Conservation (phyloP, 352 stramenopile species). For the Pythium rhizo-oryzae region DNA sequence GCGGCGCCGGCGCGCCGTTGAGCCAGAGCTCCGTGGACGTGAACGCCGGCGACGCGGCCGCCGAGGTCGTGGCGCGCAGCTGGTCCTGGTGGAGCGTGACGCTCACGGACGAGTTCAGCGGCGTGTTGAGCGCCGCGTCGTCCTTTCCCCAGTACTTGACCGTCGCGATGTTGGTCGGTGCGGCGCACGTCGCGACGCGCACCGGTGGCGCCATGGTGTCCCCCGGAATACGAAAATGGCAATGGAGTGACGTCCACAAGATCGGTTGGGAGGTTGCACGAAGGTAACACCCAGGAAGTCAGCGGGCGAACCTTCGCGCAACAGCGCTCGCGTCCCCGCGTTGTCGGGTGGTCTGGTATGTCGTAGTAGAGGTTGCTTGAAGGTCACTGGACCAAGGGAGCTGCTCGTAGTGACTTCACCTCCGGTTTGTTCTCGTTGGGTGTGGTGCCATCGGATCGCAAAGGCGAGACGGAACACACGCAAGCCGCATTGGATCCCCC, state of each 20-base stretch:
- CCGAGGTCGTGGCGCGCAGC: conserved; percentile 95
- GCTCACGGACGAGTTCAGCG: conserved; percentile 96
- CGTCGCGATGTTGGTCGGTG: conserved; percentile 98
- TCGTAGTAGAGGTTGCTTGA: conserved; percentile 3
- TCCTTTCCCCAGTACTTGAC: conserved; percentile 99
- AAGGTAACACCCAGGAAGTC: not conserved
- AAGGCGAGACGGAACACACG: conserved; percentile 16
- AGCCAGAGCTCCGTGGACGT: conserved; percentile 94
- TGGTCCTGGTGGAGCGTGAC: conserved; percentile 97
- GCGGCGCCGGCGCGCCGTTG: conserved; percentile 90
- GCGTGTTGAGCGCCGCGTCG: conserved; percentile 92
- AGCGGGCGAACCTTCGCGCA: not conserved
- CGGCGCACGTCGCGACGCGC: conserved; percentile 86
- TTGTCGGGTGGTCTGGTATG: conserved; percentile 2
- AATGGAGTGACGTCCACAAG: too few relatives aligned
- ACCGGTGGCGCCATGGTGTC: conserved; percentile 28
- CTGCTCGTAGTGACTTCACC: conserved; percentile 24
- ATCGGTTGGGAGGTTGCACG: not conserved
- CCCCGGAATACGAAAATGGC: too few relatives aligned
- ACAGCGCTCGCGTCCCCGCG: too few relatives aligned
- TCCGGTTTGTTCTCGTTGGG: conserved; percentile 12
- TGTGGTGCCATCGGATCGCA: conserved; percentile 22
- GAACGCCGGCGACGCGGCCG: conserved; percentile 77
- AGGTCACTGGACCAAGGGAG: conserved; percentile 24
- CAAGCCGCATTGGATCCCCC: too few relatives aligned